Evolutionary conservation across 768 basidiomycete genomes (phyloP).

Genomic region (Asterophora parasitica): DNA sequence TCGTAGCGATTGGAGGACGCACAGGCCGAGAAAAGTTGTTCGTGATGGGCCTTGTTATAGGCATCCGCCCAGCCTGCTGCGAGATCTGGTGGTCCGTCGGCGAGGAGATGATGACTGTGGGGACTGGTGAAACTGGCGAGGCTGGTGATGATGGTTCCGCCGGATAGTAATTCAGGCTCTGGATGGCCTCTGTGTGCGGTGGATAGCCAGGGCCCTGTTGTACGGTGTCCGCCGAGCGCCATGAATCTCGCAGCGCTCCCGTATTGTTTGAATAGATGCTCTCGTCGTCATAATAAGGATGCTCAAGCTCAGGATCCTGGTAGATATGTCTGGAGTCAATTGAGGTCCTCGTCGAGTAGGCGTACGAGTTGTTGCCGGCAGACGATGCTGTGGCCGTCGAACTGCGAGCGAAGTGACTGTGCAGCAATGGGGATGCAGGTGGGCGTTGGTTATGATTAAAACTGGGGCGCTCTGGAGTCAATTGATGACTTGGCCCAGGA

Average conservation of each 20-base stretch:
- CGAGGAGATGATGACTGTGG: conserved; percentile 53
- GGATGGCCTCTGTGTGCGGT: neutral
- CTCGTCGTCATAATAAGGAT: conserved; percentile 34
- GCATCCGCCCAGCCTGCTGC: conserved; percentile 29
- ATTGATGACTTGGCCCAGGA: neutral
- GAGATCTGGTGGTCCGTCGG: conserved; percentile 23
- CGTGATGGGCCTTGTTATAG: conserved; percentile 39
- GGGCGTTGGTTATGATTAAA: conserved; percentile 9
- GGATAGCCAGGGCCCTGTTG: neutral
- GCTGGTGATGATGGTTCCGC: conserved; percentile 8
- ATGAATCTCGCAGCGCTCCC: conserved; percentile 34
- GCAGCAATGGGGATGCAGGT: conserved; percentile 41
- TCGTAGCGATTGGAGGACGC: conserved; percentile 35
- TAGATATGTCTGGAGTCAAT: conserved; percentile 26
- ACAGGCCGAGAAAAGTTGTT: conserved; percentile 65
- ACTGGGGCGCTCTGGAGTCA: conserved; percentile 5
- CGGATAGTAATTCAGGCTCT: conserved; percentile 1
- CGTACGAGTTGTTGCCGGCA: conserved; percentile 32
- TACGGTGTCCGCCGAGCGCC: conserved; percentile 28
- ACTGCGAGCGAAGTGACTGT: conserved; percentile 40
- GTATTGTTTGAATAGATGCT: conserved; percentile 37
- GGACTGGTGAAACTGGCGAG: conserved; percentile 31
- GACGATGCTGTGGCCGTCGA: conserved; percentile 38
- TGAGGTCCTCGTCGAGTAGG: conserved; percentile 23
- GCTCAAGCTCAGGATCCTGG: conserved; percentile 26